phyloP scores from a whole-genome alignment of 768 basidiomycete genomes.

The Amanita rimosa region DNA sequence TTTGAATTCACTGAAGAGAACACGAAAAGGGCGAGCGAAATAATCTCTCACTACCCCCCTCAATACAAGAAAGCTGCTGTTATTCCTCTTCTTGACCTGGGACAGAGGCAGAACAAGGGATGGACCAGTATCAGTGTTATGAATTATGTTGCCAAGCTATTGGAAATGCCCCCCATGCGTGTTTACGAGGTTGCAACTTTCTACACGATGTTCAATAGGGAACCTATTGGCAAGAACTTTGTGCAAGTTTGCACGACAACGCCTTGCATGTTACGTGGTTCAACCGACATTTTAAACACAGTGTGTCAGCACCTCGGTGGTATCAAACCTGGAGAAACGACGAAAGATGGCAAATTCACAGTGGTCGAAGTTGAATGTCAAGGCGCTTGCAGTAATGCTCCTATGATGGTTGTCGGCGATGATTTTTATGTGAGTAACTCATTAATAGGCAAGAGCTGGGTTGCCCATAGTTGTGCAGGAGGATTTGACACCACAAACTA shows the following conservation, averaged over 20 bases:
- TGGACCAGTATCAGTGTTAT: constrained; percentile 99
- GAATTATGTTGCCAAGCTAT: constrained; percentile 92
- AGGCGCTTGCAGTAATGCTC: constrained; percentile 96
- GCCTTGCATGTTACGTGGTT: constrained; percentile 92
- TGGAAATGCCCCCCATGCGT: constrained; percentile 95
- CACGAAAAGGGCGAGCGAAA: constrained; percentile 74
- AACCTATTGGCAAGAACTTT: constrained; percentile 89
- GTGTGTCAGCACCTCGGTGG: constrained; percentile 76
- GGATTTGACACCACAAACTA: constrained; percentile 70
- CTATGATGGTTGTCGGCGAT: constrained; percentile 92
- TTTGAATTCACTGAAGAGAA: constrained; percentile 82
- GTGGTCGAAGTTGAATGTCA: constrained; percentile 98
- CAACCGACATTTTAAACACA: constrained; percentile 81
- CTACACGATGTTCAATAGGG: constrained; percentile 99
- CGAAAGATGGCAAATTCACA: constrained; percentile 92
- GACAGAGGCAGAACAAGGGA: constrained; percentile 94
- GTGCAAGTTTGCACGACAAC: constrained; percentile 99
- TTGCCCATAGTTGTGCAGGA: constrained; percentile 36
- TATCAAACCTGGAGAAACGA: constrained; percentile 85
- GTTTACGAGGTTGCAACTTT: constrained; percentile 99
- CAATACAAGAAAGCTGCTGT: constrained; percentile 99
- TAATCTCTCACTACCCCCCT: constrained; percentile 88
- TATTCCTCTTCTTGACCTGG: constrained; percentile 93
- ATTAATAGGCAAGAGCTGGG: not conserved
- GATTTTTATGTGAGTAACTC: constrained; percentile 78